Conservation (phyloP, 805 yeast species). For the Candida incommunis region DNA sequence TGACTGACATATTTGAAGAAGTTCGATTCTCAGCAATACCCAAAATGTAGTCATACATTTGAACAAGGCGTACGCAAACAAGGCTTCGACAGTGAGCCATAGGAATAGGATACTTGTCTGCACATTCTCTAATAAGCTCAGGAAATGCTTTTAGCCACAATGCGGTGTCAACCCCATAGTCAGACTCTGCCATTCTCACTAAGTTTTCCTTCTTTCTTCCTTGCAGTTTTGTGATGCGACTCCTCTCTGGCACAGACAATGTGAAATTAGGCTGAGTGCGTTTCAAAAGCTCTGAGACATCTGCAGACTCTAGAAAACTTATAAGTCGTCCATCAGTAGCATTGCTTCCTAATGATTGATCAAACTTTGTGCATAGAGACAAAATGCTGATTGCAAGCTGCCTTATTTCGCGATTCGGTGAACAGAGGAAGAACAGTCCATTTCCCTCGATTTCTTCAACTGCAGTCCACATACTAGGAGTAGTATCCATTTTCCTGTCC, state of each 20-base stretch:
- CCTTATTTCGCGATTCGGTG: slow-evolving; percentile 68
- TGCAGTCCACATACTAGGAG: slow-evolving; percentile 50
- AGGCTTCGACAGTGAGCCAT: slow-evolving; percentile 86
- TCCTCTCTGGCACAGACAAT: slow-evolving; percentile 59
- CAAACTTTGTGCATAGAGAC: slow-evolving; percentile 73
- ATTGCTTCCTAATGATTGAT: slow-evolving; percentile 49
- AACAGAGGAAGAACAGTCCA: slow-evolving; percentile 80
- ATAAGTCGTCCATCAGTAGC: slow-evolving; percentile 27
- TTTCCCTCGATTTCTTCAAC: slow-evolving; percentile 95
- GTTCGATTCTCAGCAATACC: slow-evolving; percentile 14
- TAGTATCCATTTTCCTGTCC: background rate
- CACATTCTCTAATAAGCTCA: slow-evolving; percentile 51
- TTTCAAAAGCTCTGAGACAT: slow-evolving; percentile 48
- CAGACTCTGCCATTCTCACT: slow-evolving; percentile 74
- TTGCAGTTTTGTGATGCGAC: slow-evolving; percentile 49
- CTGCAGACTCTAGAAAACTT: slow-evolving; percentile 59
- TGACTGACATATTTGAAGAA: slow-evolving; percentile 1
- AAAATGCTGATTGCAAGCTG: slow-evolving; percentile 63
- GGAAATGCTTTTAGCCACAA: slow-evolving; percentile 92
- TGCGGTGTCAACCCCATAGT: slow-evolving; percentile 89
- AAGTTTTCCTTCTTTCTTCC: slow-evolving; percentile 49
- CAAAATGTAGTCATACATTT: slow-evolving; percentile 33
- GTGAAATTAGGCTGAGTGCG: slow-evolving; percentile 30
- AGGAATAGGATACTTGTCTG: slow-evolving; percentile 77
- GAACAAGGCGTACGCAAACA: slow-evolving; percentile 79